Evolutionary conservation across 805 yeast genomes (phyloP), one percentile per base, ranked within the genome.

Genomic region (Metschnikowia anglica): DNA sequence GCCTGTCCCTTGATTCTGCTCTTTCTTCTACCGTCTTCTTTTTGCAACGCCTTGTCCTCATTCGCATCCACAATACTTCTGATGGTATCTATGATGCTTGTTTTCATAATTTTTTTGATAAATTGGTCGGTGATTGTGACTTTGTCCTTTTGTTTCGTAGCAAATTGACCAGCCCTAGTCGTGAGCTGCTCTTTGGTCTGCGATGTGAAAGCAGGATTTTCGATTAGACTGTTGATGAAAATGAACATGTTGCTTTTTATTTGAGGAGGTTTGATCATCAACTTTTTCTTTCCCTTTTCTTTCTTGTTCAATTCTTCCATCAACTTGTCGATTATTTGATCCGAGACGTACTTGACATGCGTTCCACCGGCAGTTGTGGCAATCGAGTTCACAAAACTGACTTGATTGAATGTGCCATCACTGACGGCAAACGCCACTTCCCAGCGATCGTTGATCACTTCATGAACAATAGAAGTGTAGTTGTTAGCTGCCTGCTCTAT

Each of bases 311-410:
- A 70, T 7, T 73, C 70, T 11, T 86, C 97, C 43, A 81, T 68
- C 43, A 90, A 77, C 61, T 87, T 89, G 48, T 74, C 79, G 19
- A 88, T 83, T 42, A 93, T 76, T 67, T 90, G 88, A 62, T 91
- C 97, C 4, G 95, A 73, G 23, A 90, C 76, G 60, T 83, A 80
- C 52, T 84, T 89, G 26, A 89, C 95, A 62, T 93, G 99, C 0
- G 99, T 86, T 54, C 99, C 99, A 47, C 99, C 99, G 1, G 91
- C 70, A 0, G 98, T 91, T 0, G 99, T 93, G 0, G 99, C 99
- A 61, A 93, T 93, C 5, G 97, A 89, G 62, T 93, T 93, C 12
- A 93, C 99, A 68, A 93, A 93, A 26, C 97, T 90, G 32, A 93
- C 93, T 63, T 93, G 99, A 55, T 88, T 87, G 65, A 93, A 93